phyloP scores from a whole-genome alignment of 805 yeast species.

The Teunomyces stri region DNA sequence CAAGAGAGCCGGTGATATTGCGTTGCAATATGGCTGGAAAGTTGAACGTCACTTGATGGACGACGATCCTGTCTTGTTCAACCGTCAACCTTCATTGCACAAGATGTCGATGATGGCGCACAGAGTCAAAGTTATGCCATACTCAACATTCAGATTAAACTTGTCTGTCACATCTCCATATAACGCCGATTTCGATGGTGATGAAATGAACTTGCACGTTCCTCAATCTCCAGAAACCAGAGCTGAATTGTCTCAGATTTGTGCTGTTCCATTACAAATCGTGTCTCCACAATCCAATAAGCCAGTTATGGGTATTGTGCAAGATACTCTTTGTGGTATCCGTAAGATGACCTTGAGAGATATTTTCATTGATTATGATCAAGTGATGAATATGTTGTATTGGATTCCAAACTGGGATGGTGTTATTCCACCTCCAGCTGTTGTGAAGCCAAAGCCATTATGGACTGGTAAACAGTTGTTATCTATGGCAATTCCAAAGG shows the following conservation, averaged over 20 bases:
- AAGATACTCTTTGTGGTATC: conserved; percentile 96
- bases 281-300: conserved; percentile 98
- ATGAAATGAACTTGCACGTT: conserved; percentile 98
- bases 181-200: conserved; percentile 99
- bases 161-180: conserved; percentile 98
- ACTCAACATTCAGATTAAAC: conserved; percentile 94
- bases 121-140: conserved; percentile 97
- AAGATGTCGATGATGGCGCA: conserved; percentile 99
- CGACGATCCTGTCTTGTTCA: conserved; percentile 94
- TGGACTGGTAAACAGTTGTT: conserved; percentile 97
- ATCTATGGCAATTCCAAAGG: conserved; percentile 91
- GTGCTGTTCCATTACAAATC: conserved; percentile 97
- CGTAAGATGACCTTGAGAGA: conserved; percentile 95
- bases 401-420: conserved; percentile 99
- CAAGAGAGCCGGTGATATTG: conserved; percentile 97
- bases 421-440: conserved; percentile 91
- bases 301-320: conserved; percentile 99
- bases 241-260: conserved; percentile 90
- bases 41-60: conserved; percentile 98
- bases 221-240: conserved; percentile 98
- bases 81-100: conserved; percentile 98
- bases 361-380: conserved; percentile 82
- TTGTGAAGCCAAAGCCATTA: conserved; percentile 88
- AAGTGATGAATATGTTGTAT: conserved; percentile 92
- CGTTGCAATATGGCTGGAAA: conserved; percentile 97